A percentile compares a stretch with the other conserved stretches of the same genome.
Evolutionary conservation across 768 basidiomycete genomes (phyloP).

Genomic region (Suillus lakei): DNA sequence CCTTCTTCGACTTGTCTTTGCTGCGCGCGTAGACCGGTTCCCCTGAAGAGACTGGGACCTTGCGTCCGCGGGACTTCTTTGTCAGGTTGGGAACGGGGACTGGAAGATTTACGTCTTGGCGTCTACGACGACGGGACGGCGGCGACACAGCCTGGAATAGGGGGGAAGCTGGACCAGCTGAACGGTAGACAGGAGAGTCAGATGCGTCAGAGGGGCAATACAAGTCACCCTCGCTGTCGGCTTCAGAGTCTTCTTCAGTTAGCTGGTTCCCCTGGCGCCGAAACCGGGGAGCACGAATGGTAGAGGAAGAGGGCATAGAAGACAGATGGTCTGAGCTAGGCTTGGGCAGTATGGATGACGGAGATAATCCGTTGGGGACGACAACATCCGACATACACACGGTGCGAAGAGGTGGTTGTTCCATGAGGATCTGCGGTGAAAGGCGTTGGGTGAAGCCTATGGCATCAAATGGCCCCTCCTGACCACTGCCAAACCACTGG

Average conservation of each 20-base stretch:
- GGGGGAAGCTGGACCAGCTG: constrained; percentile 6
- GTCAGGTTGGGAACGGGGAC: constrained; percentile 53
- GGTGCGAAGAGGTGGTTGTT: constrained; percentile 20
- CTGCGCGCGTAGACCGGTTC: constrained; percentile 27
- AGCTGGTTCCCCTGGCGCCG: constrained; percentile 2
- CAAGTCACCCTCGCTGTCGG: constrained; percentile 24
- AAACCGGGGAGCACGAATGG: background rate
- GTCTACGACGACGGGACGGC: constrained; percentile 25
- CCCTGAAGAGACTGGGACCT: constrained; percentile 46
- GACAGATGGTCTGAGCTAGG: background rate
- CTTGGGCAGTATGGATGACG: background rate
- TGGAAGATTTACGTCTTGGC: constrained; percentile 37
- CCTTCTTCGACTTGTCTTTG: constrained; percentile 38
- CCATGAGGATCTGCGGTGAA: background rate
- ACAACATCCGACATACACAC: constrained; percentile 30
- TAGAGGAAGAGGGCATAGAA: constrained; percentile 5
- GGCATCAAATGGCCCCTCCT: background rate
- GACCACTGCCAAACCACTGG: background rate
- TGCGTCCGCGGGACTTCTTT: constrained; percentile 53
- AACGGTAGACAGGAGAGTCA: constrained; percentile 6
- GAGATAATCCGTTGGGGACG: background rate
- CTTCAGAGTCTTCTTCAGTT: constrained; percentile 13
- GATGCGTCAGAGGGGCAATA: constrained; percentile 30
- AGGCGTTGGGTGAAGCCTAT: background rate
- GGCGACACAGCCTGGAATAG: background rate